A percentile compares a stretch with the other conserved stretches of the same genome.
These are phyloP conservation scores for Geotrichum bryndzae DNA, from an alignment of 1,139 yeast genomes.

Conservation along the genomic window DNA sequence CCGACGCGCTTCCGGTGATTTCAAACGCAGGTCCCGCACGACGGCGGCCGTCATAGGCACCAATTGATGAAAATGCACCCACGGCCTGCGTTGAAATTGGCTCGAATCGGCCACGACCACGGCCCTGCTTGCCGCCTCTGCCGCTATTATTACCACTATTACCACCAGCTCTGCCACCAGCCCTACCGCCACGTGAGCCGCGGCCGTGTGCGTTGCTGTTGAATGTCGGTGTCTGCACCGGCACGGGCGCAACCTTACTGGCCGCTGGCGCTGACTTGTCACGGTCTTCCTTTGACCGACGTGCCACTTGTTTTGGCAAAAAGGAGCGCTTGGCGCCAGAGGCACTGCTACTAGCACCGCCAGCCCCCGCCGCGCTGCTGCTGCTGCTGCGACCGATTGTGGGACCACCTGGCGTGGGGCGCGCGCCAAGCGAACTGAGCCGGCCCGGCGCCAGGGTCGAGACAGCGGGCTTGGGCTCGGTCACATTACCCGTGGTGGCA, in stretches of 20 bases:
- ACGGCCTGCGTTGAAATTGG: constrained; percentile 31
- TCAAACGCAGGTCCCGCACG: constrained; percentile 16
- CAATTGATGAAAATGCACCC: constrained; percentile 35
- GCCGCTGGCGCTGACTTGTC: constrained; percentile 65
- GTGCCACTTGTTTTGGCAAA: constrained; percentile 75
- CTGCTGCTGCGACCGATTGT: neutral
- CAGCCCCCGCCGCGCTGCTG: neutral
- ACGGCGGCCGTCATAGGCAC: constrained; percentile 13
- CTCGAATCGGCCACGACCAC: constrained; percentile 30
- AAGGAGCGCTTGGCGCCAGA: constrained; percentile 51
- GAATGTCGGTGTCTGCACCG: constrained; percentile 26
- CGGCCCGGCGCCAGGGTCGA: neutral
- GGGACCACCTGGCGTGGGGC: constrained; percentile 15
- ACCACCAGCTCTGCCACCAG: constrained; percentile 17
- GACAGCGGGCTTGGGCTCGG: neutral
- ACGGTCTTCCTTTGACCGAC: constrained; percentile 78
- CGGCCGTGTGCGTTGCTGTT: neutral
- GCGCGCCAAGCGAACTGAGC: constrained; percentile 8
- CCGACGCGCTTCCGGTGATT: neutral
- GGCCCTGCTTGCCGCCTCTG: constrained; percentile 14
- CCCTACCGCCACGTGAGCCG: constrained; percentile 22
- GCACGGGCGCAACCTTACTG: constrained; percentile 29
- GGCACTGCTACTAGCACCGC: neutral
- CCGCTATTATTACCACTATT: constrained; percentile 3
- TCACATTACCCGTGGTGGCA: neutral